Evolutionary conservation across 768 basidiomycete species (phyloP).

Genomic region (Tylopilus subfusipes): DNA sequence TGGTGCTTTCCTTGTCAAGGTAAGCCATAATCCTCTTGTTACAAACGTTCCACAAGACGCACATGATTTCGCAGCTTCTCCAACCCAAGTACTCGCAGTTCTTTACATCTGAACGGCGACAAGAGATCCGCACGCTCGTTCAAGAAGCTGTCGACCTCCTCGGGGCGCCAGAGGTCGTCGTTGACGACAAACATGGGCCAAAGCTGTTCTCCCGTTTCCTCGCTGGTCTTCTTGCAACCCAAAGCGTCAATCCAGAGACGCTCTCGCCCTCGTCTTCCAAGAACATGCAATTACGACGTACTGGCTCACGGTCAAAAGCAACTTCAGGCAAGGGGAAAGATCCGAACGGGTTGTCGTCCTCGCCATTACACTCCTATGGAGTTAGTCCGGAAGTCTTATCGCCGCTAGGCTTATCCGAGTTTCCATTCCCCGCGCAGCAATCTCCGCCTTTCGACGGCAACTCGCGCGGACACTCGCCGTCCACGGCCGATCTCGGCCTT

Average conservation of each 20-base stretch:
- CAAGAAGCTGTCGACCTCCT: conserved; percentile 66
- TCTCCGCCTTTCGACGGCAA: conserved; percentile 39
- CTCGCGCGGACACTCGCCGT: conserved; percentile 13
- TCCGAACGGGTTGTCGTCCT: neutral
- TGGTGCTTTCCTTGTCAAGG: conserved; percentile 80
- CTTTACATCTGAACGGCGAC: conserved; percentile 54
- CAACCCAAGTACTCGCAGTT: conserved; percentile 70
- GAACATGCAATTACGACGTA: conserved; percentile 19
- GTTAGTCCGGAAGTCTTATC: conserved; percentile 21
- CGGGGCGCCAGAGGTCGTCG: conserved; percentile 63
- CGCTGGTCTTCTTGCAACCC: conserved; percentile 62
- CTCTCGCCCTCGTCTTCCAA: conserved; percentile 18
- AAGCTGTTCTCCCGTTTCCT: conserved; percentile 80
- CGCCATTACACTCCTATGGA: neutral
- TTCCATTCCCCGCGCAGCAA: conserved; percentile 36
- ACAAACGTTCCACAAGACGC: neutral
- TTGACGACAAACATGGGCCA: conserved; percentile 80
- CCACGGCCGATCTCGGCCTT: neutral
- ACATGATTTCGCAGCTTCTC: conserved; percentile 48
- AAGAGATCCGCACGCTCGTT: conserved; percentile 60
- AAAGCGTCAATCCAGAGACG: conserved; percentile 34
- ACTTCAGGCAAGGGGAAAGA: conserved; percentile 15
- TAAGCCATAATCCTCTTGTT: conserved; percentile 22
- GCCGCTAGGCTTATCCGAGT: conserved; percentile 33
- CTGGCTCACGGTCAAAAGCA: conserved; percentile 8